Evolutionary conservation across 257 asterid genomes (phyloP).

Genomic region (Handroanthus guayacan): DNA sequence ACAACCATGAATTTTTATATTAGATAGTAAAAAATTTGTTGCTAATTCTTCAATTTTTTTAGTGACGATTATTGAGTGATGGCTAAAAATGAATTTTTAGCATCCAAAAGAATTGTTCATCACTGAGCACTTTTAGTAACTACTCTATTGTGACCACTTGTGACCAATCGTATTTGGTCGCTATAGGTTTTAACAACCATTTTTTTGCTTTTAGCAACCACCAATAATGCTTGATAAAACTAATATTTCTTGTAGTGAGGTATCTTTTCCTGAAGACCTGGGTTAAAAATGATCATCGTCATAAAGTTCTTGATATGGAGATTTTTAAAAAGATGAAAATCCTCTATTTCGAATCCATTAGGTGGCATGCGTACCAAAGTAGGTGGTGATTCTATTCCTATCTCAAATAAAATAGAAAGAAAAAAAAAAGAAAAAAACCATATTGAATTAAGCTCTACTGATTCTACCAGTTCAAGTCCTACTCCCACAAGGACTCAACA

Average conservation of each 20-base stretch:
- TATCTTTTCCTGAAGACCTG: too few species aligned
- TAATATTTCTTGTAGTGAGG: background rate
- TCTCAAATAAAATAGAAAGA: too few species aligned
- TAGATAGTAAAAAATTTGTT: background rate
- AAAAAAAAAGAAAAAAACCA: too few species aligned
- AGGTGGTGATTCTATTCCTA: too few species aligned
- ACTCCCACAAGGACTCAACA: too few species aligned
- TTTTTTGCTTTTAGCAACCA: background rate
- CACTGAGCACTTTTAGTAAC: background rate
- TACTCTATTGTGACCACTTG: background rate
- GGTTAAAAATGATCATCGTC: too few species aligned
- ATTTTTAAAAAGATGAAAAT: too few species aligned
- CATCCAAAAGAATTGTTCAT: background rate
- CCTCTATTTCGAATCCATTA: too few species aligned
- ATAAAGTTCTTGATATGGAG: too few species aligned
- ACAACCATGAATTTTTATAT: background rate
- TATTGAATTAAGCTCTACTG: too few species aligned
- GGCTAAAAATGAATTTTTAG: background rate
- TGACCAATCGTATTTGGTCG: background rate
- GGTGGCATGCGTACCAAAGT: too few species aligned
- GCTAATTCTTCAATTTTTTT: background rate
- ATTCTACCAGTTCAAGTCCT: too few species aligned
- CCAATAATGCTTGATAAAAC: background rate
- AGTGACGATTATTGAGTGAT: background rate
- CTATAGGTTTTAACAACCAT: slow-evolving; percentile 1